Evolutionary conservation across 1,139 yeast species (phyloP).

Genomic region (Suhomyces choctaworum): DNA sequence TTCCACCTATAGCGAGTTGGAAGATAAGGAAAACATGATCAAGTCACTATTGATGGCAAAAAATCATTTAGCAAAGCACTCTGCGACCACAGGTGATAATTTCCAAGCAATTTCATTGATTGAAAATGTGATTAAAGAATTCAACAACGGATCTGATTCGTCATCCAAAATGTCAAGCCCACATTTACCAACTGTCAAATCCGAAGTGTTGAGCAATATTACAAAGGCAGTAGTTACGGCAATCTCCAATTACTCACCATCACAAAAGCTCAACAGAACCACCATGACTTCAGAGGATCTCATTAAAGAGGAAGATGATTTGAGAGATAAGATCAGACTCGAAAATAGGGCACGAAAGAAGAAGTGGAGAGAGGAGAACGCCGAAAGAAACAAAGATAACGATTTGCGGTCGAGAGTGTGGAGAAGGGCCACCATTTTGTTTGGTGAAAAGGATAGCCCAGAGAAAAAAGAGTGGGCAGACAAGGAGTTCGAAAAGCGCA

Average conservation of each 20-base stretch:
- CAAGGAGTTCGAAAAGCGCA: slow-evolving; percentile 65
- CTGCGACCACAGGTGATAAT: slow-evolving; percentile 15
- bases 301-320: slow-evolving; percentile 35
- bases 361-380: slow-evolving; percentile 85
- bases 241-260: slow-evolving; percentile 28
- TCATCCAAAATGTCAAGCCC: slow-evolving; percentile 1
- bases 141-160: slow-evolving; percentile 15
- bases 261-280: slow-evolving; percentile 19
- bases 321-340: slow-evolving; percentile 58
- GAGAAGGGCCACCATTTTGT: slow-evolving; percentile 66
- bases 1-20: slow-evolving; percentile 26
- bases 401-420: slow-evolving; percentile 78
- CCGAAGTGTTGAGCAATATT: slow-evolving; percentile 28
- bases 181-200: slow-evolving; percentile 11
- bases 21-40: slow-evolving; percentile 29
- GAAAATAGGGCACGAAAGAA: slow-evolving; percentile 87
- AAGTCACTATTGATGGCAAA: slow-evolving; percentile 43
- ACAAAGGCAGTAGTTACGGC: slow-evolving; percentile 34
- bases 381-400: slow-evolving; percentile 80
- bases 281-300: slow-evolving; percentile 24
- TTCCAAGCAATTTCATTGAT: slow-evolving; percentile 25
- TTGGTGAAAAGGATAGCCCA: slow-evolving; percentile 59
- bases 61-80: slow-evolving; percentile 27
- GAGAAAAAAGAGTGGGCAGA: slow-evolving; percentile 73
- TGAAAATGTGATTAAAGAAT: slow-evolving; percentile 28